Evolutionary conservation across 768 basidiomycete genomes (phyloP), one percentile per base, ranked within the genome.

Genomic region (Russula ochroleuca): DNA sequence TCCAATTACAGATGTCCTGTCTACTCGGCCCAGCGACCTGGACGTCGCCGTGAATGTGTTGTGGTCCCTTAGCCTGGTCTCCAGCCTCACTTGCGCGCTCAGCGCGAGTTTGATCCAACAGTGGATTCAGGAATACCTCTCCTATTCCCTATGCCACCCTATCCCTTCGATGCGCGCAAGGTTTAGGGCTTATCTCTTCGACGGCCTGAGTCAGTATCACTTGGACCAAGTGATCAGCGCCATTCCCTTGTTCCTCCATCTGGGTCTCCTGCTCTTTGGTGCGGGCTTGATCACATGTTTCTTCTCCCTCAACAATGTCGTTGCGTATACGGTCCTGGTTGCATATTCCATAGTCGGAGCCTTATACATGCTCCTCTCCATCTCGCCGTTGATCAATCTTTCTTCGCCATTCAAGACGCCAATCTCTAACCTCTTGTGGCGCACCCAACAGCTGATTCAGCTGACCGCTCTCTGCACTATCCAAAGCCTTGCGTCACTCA

Each of bases 391-490:
- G 31, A 23, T 62, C 40, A 31, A 50, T 31, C 45, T 28, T 3
- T 45, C 61, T 56, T 68, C 66, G 5, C 67, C 67, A 17, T 62
- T 63, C 47, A 67, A 67, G 17, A 67, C 65, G 7, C 65, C 67
- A 6, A 21, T 67, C 5, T 62, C 67, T 19, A 23, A 41, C 25
- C 23, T 61, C 28, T 19, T 65, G 33, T 67, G 67, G 67, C 47
- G n/a, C 28, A 33, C 25, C 21, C 0, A 49, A 11, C 57, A 59
- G 25, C 11, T 54, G 25, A 19, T 64, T 40, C 31, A 14, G 43
- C 9, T 66, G 25, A 33, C 47, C 15, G 28, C 8, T 17, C 50
- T 64, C 28, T 19, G 15, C 14, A 0, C 25, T 17, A 45, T 35
- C 21, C 51, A 17, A 31, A 13, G 25, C 10, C 0, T 47, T 6